Base-by-base conservation (phyloP, 2,329 filamentous ascomycete genomes). In the Aureobasidium sp. region DNA sequence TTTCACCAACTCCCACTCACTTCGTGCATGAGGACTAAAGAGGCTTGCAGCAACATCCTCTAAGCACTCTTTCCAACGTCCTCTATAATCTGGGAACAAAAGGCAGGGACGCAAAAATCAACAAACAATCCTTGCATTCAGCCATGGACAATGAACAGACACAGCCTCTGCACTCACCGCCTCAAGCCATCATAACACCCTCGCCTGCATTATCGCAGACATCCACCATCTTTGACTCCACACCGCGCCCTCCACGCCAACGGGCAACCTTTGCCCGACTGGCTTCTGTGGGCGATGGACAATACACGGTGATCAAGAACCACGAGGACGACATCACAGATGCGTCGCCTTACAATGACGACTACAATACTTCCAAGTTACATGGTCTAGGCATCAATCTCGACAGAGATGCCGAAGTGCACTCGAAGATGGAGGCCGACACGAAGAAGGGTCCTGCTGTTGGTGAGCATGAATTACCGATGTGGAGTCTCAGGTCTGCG, bases 201-300 rank as follows among this genome's bases (percentile, higher is more conserved):
- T 60, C 57, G 29, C 57, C 57, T 22, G 57, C 57, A 2, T 35
- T 60, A 6, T 60, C 57, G 17, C 57, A 60, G 12, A 35, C 22
- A 8, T 60, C 57, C 14, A 60, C 57, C 4, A 27, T 60, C n/a
- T 60, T 50, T 35, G 57, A 60, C 5, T 31, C 37, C 9, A 50
- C 60, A 24, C 60, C 60, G 1, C 24, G 35, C 6, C 19, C 44
- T 4, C 48, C 62, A n/a, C 47, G 62, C 2, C 62, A 63, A 39
- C 47, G 62, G 33, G 33, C 62, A 17, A 60, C 62, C 9, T 60
- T 63, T 19, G 62, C 62, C 4, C 54, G 62, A 24, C 35, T 60
- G 17, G 49, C 56, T 17, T 60, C 62, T 1, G 62, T 54, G 5
- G 42, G 54, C 6, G 56, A 63, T 44, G 62, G 62, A n/a, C 40